phyloP scores from a whole-genome alignment of 306 rosid species.

The Fragaria iinumae region DNA sequence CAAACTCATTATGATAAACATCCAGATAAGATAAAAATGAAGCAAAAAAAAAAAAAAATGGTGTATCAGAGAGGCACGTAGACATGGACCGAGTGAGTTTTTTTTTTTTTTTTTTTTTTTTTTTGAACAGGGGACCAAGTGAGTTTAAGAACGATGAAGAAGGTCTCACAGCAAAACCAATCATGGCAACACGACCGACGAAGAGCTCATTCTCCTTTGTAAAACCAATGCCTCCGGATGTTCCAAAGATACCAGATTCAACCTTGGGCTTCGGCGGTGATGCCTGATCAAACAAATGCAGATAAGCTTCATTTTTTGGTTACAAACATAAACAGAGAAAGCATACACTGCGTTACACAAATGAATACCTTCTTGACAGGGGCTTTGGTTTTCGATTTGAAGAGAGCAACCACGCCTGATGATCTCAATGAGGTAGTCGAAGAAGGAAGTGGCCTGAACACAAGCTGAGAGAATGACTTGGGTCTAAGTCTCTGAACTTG shows the following conservation, averaged over 20 bases:
- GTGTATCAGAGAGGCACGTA: too few species aligned
- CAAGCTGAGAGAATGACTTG: constrained; percentile 39
- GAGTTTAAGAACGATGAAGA: too few species aligned
- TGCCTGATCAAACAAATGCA: constrained; percentile 41
- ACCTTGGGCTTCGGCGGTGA: constrained; percentile 65
- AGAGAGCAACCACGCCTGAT: constrained; percentile 53
- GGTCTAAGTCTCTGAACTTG: constrained; percentile 60
- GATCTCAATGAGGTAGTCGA: constrained; percentile 27
- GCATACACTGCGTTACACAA: background rate
- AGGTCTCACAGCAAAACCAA: constrained; percentile 86
- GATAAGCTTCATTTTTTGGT: background rate
- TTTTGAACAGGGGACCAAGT: too few species aligned
- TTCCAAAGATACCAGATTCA: constrained; percentile 91
- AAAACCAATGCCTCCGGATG: constrained; percentile 97
- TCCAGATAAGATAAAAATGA: too few species aligned
- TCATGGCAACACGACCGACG: constrained; percentile 95
- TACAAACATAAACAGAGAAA: background rate
- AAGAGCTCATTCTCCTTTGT: constrained; percentile 97
- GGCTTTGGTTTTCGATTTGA: constrained; percentile 82
- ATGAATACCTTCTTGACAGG: constrained; percentile 68
- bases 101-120: too few species aligned
- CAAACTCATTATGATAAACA: too few species aligned
- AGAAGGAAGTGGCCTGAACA: constrained; percentile 46
- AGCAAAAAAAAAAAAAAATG: too few species aligned
- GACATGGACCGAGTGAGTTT: too few species aligned